Evolutionary conservation across 495 filamentous ascomycete species (phyloP).

Genomic region (Hypomontagnella monticulosa): DNA sequence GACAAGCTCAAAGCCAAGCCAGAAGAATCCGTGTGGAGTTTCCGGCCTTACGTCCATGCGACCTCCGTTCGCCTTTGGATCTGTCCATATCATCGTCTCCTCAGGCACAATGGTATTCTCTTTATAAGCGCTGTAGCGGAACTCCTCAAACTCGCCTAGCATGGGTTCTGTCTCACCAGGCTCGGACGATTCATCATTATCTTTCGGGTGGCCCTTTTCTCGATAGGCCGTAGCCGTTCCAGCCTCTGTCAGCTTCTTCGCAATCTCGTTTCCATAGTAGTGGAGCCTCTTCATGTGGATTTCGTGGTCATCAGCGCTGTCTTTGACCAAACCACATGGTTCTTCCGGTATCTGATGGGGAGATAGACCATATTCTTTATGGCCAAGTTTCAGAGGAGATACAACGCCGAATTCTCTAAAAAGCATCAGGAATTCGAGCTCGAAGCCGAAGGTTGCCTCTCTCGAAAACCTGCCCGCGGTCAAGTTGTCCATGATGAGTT

Average conservation of each 20-base stretch:
- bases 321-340: slow-evolving; percentile 1
- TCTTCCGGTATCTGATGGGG: slow-evolving; percentile 17
- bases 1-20: slow-evolving; percentile 37
- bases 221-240: slow-evolving; percentile 14
- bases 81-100: slow-evolving; percentile 38
- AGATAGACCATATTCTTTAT: not conserved
- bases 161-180: not conserved
- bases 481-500: slow-evolving; percentile 2
- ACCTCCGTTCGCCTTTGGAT: slow-evolving; percentile 13
- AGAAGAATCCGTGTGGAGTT: slow-evolving; percentile 22
- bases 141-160: slow-evolving; percentile 24
- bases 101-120: slow-evolving; percentile 29
- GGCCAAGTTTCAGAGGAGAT: not conserved
- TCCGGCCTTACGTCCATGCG: slow-evolving; percentile 31
- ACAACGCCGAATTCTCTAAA: slow-evolving; percentile 7
- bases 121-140: slow-evolving; percentile 26
- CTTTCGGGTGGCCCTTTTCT: slow-evolving; percentile 27
- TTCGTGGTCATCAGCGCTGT: slow-evolving; percentile 4
- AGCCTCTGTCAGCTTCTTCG: slow-evolving; percentile 8
- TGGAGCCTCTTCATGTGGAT: slow-evolving; percentile 22
- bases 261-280: slow-evolving; percentile 23
- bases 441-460: slow-evolving; percentile 30
- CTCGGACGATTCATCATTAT: not conserved
- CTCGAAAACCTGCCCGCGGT: not conserved
- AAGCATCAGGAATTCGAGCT: slow-evolving; percentile 31